Evolutionary conservation across 768 basidiomycete genomes (phyloP).

Genomic region (Auricularia sp.): DNA sequence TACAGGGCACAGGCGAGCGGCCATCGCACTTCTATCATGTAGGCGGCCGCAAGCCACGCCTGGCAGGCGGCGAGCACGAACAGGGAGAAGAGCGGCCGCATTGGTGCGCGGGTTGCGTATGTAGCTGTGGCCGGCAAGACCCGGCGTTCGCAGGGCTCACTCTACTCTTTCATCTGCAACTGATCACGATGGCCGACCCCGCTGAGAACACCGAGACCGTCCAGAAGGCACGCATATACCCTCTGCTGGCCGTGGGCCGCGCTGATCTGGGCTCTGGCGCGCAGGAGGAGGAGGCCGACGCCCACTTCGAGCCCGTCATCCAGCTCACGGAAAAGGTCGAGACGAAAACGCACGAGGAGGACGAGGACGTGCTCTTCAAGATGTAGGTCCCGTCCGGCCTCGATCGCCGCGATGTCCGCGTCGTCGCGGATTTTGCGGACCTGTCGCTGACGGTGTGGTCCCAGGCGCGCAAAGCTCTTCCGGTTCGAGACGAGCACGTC

Average conservation of each 20-base stretch:
- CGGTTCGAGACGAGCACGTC: slow-evolving; percentile 67
- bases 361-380: slow-evolving; percentile 90
- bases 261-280: not conserved
- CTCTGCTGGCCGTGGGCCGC: not conserved
- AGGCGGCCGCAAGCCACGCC: slow-evolving; percentile 35
- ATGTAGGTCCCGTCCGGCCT: slow-evolving; percentile 50
- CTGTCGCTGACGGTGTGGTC: not conserved
- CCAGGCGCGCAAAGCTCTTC: slow-evolving; percentile 96
- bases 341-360: slow-evolving; percentile 90
- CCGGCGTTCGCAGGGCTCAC: not conserved
- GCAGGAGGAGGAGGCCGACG: slow-evolving; percentile 70
- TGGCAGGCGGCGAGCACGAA: not conserved
- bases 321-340: slow-evolving; percentile 93
- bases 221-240: not conserved
- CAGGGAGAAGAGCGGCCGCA: not conserved
- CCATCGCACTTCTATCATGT: slow-evolving; percentile 65
- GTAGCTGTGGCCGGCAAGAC: not conserved
- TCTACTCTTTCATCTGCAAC: not conserved
- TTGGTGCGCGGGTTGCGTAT: not conserved
- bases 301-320: slow-evolving; percentile 93
- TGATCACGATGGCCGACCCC: slow-evolving; percentile 6
- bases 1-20: slow-evolving; percentile 19
- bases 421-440: not conserved
- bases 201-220: slow-evolving; percentile 2
- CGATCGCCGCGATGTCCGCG: slow-evolving; percentile 2